These are phyloP conservation scores for Dispira parvispora DNA, from an alignment of 192 early-diverging fungal genomes.

Conservation along the genomic window DNA sequence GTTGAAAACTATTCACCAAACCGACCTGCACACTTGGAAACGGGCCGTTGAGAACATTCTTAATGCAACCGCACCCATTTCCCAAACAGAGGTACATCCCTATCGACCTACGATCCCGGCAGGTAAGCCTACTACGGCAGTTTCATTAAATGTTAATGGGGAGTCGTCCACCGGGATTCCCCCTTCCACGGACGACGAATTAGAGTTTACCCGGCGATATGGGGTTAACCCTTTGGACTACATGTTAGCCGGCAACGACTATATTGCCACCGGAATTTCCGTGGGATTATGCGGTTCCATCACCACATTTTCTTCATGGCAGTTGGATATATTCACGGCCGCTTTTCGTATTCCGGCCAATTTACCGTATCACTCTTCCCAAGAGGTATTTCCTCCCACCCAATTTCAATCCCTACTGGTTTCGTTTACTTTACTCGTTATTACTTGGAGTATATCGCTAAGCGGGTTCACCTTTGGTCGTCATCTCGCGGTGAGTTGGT, in stretches of 20 bases:
- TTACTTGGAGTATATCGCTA: conserved; percentile 7
- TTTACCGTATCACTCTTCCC: not conserved
- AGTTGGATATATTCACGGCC: conserved; percentile 31
- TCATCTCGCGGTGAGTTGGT: conserved; percentile 7
- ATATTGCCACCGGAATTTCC: conserved; percentile 16
- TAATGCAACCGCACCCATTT: not conserved
- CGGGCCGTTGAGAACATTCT: not conserved
- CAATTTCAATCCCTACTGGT: conserved; percentile 1
- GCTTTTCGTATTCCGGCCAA: conserved; percentile 9
- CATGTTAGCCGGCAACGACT: not conserved
- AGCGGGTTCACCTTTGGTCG: conserved; percentile 1
- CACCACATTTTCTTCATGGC: conserved; percentile 70
- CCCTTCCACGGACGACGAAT: not conserved
- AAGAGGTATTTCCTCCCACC: not conserved
- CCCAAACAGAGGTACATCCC: too few relatives aligned
- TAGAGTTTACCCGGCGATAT: not conserved
- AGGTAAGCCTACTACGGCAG: not conserved
- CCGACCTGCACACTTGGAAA: not conserved
- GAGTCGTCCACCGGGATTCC: not conserved
- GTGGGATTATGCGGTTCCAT: conserved; percentile 70
- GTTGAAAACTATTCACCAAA: not conserved
- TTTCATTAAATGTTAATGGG: not conserved
- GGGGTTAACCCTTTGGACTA: conserved; percentile 8
- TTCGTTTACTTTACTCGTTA: not conserved
- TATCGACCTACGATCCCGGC: not conserved